phyloP scores from a whole-genome alignment of 768 basidiomycete species.

The Boletus speciosus region DNA sequence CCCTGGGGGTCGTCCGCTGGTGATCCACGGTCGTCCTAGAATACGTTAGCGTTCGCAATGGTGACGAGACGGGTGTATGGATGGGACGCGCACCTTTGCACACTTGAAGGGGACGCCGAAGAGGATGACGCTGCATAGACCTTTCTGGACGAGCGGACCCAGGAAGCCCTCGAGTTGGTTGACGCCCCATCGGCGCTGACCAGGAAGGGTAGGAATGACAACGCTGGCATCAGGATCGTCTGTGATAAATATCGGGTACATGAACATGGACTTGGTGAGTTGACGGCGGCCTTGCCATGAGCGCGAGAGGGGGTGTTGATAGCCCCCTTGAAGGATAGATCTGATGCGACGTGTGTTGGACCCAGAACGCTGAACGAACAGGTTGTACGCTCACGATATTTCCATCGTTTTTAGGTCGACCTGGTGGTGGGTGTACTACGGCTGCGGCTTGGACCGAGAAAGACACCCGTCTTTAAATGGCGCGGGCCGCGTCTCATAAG shows the following conservation, averaged over 20 bases:
- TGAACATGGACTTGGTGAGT: conserved; percentile 90
- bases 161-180: conserved; percentile 87
- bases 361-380: neutral
- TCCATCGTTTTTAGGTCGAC: conserved; percentile 31
- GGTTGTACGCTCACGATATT: conserved; percentile 38
- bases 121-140: conserved; percentile 86
- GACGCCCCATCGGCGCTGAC: conserved; percentile 93
- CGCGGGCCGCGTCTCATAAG: too few species aligned
- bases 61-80: neutral
- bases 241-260: conserved; percentile 98
- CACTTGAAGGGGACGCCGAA: conserved; percentile 90
- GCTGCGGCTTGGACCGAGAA: neutral
- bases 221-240: conserved; percentile 87
- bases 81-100: conserved; percentile 52
- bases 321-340: conserved; percentile 88
- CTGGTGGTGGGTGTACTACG: neutral
- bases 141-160: conserved; percentile 83
- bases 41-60: neutral
- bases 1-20: conserved; percentile 88
- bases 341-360: conserved; percentile 30
- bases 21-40: conserved; percentile 74
- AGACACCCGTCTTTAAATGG: too few species aligned
- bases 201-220: conserved; percentile 74
- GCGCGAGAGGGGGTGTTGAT: conserved; percentile 86
- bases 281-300: conserved; percentile 80